These are phyloP conservation scores for Salix udensis DNA, from an alignment of 345 rosid genomes.

Conservation along the genomic window DNA sequence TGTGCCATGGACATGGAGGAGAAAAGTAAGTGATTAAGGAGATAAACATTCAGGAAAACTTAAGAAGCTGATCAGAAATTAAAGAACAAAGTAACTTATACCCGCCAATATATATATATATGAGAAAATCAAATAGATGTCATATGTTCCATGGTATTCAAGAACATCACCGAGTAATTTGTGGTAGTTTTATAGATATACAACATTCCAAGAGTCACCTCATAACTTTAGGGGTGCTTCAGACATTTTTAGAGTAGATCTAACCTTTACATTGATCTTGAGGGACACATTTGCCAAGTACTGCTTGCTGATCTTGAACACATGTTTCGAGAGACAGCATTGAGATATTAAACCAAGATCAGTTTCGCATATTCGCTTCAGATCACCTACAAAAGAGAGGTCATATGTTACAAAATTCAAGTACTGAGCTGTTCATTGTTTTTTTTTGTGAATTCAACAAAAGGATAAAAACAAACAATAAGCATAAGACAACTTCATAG, in stretches of 20 bases:
- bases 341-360: slow-evolving; percentile 95
- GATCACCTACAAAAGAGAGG: slow-evolving; percentile 58
- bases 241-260: slow-evolving; percentile 10
- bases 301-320: slow-evolving; percentile 95
- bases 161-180: not conserved
- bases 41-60: not conserved
- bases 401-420: not conserved
- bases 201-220: not conserved
- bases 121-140: not conserved
- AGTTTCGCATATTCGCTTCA: slow-evolving; percentile 96
- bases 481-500: not conserved
- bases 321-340: slow-evolving; percentile 95
- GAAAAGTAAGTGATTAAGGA: not conserved
- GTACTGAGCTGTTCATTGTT: not conserved
- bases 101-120: not conserved
- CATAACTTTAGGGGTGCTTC: not conserved
- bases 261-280: slow-evolving; percentile 95
- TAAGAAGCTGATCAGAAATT: not conserved
- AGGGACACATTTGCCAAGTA: slow-evolving; percentile 93
- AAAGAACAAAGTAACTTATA: not conserved
- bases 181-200: not conserved
- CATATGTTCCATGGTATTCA: not conserved
- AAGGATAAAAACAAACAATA: not conserved
- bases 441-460: not conserved
- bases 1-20: slow-evolving; percentile 27